Evolutionary conservation across 306 rosid genomes (phyloP), one percentile per base, ranked within the genome.

Genomic region (Citrullus colocynthis): DNA sequence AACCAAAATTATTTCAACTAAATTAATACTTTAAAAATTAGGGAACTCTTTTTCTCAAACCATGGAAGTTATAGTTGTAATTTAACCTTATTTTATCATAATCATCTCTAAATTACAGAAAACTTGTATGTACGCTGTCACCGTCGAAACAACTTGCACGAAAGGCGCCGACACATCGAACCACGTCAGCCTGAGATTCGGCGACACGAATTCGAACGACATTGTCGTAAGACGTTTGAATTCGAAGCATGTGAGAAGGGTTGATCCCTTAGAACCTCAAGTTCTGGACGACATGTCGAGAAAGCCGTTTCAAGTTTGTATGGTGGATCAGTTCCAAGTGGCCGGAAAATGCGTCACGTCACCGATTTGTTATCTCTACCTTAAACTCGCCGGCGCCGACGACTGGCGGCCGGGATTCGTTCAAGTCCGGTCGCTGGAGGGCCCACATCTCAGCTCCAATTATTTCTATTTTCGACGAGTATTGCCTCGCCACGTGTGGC

Each of bases 321-420:
- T 69, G 83, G 92, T 93, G 41, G 97, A 93, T 81, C 81, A 85
- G 41, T 91, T 93, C 78, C 86, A 80, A 45, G 90, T 91, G 11
- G 77, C 70, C n/a, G 93, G 87, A 21, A 87, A 77, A 9, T 91
- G 98, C 37, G 84, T 93, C 0, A 85, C 85, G 45, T 86, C 91
- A 0, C 89, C 93, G 3, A 79, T 93, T 12, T 93, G 97, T 84
- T 88, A 88, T 78, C 76, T 93, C 32, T 93, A 90, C 77, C 90
- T 93, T 37, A 93, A 91, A 78, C 45, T 88, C 30, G 30, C 69
- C 5, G 97, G 98, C 11, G 17, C 51, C 4, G 96, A 93, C n/a
- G 89, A 93, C 13, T 91, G 98, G 98, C 81, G 93, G 60, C 96
- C 93, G 0, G 98, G 93, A 59, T 91, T 85, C 10, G 93, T 86